A percentile compares a stretch with the other conserved stretches of the same genome.
Conservation (phyloP, 2,329 filamentous ascomycete genomes). For the Aaosphaeria arxii region DNA sequence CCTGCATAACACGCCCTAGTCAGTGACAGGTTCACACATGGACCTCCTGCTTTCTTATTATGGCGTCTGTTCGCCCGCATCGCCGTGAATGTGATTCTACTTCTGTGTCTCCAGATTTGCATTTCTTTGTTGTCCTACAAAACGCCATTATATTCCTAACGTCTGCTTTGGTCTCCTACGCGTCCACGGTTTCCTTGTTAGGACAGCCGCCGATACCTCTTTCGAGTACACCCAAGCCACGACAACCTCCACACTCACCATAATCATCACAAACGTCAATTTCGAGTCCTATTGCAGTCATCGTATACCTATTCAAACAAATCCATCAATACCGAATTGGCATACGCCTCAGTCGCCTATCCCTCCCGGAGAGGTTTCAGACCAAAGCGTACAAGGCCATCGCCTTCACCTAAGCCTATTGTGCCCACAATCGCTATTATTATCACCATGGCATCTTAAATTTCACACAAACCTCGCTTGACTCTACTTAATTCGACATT, state of each 20-base stretch:
- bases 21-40: neutral
- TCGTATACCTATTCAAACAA: no score
- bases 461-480: neutral
- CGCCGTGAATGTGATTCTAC: neutral
- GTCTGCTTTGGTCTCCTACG: neutral
- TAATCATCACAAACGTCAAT: no score
- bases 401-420: neutral
- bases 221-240: no score
- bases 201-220: neutral
- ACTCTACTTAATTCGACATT: neutral
- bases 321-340: no score
- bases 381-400: neutral
- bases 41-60: constrained; percentile 2
- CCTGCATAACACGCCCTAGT: constrained; percentile 1
- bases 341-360: no score
- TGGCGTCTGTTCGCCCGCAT: neutral
- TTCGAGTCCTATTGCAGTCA: no score
- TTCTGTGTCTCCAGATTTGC: constrained; percentile 1
- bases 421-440: neutral
- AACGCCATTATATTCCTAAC: neutral
- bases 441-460: neutral
- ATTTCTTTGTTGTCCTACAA: neutral
- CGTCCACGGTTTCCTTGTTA: neutral
- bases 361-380: no score
- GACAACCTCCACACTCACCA: no score